Conservation (phyloP, 129 eudicot genomes). For the Ambrosia trifida region DNA sequence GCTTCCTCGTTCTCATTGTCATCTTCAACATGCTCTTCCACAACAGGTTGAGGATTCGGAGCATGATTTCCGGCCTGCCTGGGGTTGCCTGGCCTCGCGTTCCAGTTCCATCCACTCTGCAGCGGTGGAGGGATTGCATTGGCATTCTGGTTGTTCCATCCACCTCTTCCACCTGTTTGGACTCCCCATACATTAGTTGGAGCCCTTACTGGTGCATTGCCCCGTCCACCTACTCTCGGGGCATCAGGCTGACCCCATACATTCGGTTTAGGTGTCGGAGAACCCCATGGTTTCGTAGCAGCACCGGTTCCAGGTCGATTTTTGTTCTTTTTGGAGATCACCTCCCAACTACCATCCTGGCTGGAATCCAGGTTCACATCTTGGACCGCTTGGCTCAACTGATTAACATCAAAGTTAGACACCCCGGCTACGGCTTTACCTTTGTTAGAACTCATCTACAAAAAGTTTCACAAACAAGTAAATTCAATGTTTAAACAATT, state of each 20-base stretch:
- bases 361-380: conserved; percentile 11
- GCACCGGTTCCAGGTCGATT: not conserved
- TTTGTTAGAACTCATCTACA: conserved; percentile 14
- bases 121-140: conserved; percentile 5
- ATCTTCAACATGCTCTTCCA: conserved; percentile 7
- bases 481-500: not conserved
- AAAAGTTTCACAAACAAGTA: not conserved
- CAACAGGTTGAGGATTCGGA: conserved; percentile 1
- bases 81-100: conserved; percentile 1
- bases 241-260: conserved; percentile 4
- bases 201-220: not conserved
- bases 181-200: not conserved
- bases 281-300: not conserved
- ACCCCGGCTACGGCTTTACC: conserved; percentile 1
- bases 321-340: conserved; percentile 12
- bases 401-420: not conserved
- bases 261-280: conserved; percentile 4
- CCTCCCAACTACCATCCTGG: conserved; percentile 16
- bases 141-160: not conserved
- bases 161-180: conserved; percentile 13
- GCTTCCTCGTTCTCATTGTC: not conserved
- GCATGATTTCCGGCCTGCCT: not conserved
- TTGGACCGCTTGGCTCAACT: not conserved
- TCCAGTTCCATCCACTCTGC: conserved; percentile 20
- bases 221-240: not conserved